These are phyloP conservation scores for Tympanopsis confertula DNA, from an alignment of 2,329 filamentous ascomycete species.

Conservation along the genomic window DNA sequence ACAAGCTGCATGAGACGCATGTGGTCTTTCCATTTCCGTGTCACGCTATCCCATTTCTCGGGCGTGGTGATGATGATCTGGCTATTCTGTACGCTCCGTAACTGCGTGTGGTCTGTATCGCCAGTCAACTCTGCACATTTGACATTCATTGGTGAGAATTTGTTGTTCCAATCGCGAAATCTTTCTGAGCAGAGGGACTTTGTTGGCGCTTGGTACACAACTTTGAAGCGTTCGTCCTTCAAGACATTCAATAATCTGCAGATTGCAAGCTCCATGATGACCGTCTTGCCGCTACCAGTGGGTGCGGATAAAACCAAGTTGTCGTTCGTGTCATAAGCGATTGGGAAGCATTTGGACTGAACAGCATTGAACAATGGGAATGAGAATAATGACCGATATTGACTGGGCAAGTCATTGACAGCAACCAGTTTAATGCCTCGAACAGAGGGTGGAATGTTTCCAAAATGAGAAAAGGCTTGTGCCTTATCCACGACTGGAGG, in stretches of 20 bases:
- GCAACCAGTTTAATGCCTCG: slow-evolving; percentile 48
- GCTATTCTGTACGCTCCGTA: slow-evolving; percentile 59
- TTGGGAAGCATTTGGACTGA: slow-evolving; percentile 66
- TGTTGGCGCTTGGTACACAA: slow-evolving; percentile 75
- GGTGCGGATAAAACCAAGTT: slow-evolving; percentile 74
- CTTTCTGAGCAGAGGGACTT: slow-evolving; percentile 74
- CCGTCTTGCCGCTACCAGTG: slow-evolving; percentile 79
- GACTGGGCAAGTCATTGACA: slow-evolving; percentile 52
- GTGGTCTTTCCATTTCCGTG: slow-evolving; percentile 76
- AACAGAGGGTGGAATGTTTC: slow-evolving; percentile 27
- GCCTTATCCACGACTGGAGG: too few species aligned
- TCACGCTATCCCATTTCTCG: slow-evolving; percentile 87
- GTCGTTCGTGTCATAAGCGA: slow-evolving; percentile 54
- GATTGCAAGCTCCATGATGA: slow-evolving; percentile 69
- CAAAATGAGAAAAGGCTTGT: slow-evolving; percentile 4
- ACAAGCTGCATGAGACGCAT: slow-evolving; percentile 62
- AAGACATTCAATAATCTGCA: slow-evolving; percentile 53
- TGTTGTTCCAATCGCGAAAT: slow-evolving; percentile 64
- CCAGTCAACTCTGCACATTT: slow-evolving; percentile 70
- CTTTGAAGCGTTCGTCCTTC: slow-evolving; percentile 55
- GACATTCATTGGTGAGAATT: slow-evolving; percentile 58
- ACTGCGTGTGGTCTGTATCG: slow-evolving; percentile 59
- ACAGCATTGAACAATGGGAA: slow-evolving; percentile 71
- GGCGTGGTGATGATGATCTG: slow-evolving; percentile 79
- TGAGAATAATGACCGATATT: slow-evolving; percentile 57